A percentile compares a stretch with the other conserved stretches of the same genome.
These are phyloP conservation scores for Turritis glabra DNA, from an alignment of 345 rosid genomes.

Conservation along the genomic window DNA sequence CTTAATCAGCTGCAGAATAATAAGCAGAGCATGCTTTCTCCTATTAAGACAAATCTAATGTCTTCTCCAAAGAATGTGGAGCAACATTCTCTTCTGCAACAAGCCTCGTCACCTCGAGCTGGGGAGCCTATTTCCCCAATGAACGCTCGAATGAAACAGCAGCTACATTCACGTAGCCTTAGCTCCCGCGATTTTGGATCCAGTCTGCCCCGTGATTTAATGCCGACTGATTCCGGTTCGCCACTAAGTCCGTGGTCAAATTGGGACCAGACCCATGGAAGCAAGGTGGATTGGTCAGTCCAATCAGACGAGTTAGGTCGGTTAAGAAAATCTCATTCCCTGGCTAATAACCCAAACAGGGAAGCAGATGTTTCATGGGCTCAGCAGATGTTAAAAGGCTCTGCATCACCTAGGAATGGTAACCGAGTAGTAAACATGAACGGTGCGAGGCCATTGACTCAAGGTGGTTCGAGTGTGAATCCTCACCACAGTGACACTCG, in stretches of 20 bases:
- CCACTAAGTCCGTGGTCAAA: slow-evolving; percentile 73
- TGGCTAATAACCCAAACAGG: slow-evolving; percentile 53
- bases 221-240: slow-evolving; percentile 47
- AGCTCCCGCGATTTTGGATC: slow-evolving; percentile 70
- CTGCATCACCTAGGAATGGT: slow-evolving; percentile 56
- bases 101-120: slow-evolving; percentile 68
- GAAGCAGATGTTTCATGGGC: slow-evolving; percentile 87
- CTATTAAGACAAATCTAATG: slow-evolving; percentile 56
- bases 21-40: slow-evolving; percentile 79
- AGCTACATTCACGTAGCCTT: slow-evolving; percentile 60
- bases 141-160: slow-evolving; percentile 59
- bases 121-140: slow-evolving; percentile 75
- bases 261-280: slow-evolving; percentile 79
- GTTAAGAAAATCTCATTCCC: slow-evolving; percentile 52
- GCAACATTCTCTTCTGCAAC: slow-evolving; percentile 52
- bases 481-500: slow-evolving; percentile 32
- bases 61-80: slow-evolving; percentile 66
- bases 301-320: slow-evolving; percentile 57
- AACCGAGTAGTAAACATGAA: slow-evolving; percentile 39
- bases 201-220: slow-evolving; percentile 39
- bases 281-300: slow-evolving; percentile 65
- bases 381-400: slow-evolving; percentile 73
- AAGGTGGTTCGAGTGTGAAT: slow-evolving; percentile 42
- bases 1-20: slow-evolving; percentile 66
- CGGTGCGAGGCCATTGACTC: slow-evolving; percentile 39